Base-by-base conservation (phyloP, 495 filamentous ascomycete species). In the Astrocystis sublimbata region DNA sequence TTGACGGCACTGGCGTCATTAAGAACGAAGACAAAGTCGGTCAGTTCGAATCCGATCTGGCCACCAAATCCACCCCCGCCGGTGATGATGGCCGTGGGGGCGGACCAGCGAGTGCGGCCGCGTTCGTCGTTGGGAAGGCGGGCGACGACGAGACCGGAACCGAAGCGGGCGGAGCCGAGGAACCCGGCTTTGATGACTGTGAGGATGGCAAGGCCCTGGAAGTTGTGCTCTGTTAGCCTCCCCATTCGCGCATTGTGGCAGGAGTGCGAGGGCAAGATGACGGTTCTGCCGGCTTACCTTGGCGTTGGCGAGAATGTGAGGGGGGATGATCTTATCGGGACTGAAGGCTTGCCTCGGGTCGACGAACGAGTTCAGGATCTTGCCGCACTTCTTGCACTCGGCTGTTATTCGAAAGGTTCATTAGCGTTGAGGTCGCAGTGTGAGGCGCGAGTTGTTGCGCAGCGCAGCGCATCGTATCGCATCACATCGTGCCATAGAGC, bases 1-100 rank as follows among this genome's bases (percentile, higher is more conserved):
- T 90, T 91, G 41, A 98, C 94, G 24, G 94, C 94, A 41, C 83
- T 86, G 41, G 88, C 83, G 71, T 98, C 94, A 75, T 98, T 98
- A 51, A 98, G 86, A 61, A 98, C 97, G 80, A 98, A 98, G 68
- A 98, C 96, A 73, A 98, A 98, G 72, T 98, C 94, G 42, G 96
- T 98, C 62, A 98, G 79, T 75, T 98, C 94, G 79, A 96, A 93
- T 31, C 94, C 94, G 70, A 98, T 96, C 74, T 98, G 94, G 21
- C 94, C 93, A 67, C 94, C 94, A 65, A 98, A 93, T 26, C 94
- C 94, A 58, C 89, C 96, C 66, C 94, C 94, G 24, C 89, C 90
- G 19, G 91, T 94, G 53, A 87, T 86, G 64, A 98, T 96, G 19
- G 94, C 96, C 15, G 90, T 92, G 6, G 94, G 94, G 15, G 94